Evolutionary conservation across 1,284 basidiomycete genomes (phyloP).

Genomic region (Vanrija humicola): DNA sequence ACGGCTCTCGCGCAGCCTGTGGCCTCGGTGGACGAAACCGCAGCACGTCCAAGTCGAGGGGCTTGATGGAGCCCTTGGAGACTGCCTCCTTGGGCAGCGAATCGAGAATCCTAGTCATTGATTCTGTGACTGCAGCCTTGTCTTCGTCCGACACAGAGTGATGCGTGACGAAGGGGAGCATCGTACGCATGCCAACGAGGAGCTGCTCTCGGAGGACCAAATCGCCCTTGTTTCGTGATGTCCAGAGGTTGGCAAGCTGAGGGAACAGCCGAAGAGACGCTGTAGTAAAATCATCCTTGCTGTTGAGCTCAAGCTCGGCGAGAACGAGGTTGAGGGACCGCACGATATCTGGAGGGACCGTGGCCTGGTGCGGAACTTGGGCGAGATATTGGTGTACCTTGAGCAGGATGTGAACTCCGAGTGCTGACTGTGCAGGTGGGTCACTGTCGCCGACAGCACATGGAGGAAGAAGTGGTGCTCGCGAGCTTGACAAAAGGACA

Average conservation of each 20-base stretch:
- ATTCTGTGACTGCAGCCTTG: constrained; percentile 47
- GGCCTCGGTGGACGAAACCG: constrained; percentile 1
- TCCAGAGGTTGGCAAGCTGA: constrained; percentile 65
- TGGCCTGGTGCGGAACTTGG: constrained; percentile 60
- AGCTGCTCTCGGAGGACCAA: constrained; percentile 57
- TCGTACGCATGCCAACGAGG: constrained; percentile 61
- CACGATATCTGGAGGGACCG: constrained; percentile 69
- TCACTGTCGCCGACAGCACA: constrained; percentile 2
- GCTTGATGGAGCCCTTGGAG: constrained; percentile 57
- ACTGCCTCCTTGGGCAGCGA: constrained; percentile 61
- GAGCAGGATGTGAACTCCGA: constrained; percentile 58
- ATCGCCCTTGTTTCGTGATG: constrained; percentile 62
- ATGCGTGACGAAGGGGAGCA: constrained; percentile 66
- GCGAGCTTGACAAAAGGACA: constrained; percentile 59
- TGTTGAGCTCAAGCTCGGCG: constrained; percentile 68
- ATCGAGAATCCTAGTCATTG: constrained; percentile 53
- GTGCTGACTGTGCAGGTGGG: constrained; percentile 20
- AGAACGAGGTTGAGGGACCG: constrained; percentile 65
- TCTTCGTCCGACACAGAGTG: constrained; percentile 20
- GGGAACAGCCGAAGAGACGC: constrained; percentile 65
- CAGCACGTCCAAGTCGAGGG: constrained; percentile 57
- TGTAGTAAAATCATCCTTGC: constrained; percentile 55
- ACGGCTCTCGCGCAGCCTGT: constrained; percentile 12
- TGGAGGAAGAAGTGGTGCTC: constrained; percentile 34
- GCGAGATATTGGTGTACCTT: constrained; percentile 66